A percentile compares a stretch with the other conserved stretches of the same genome.
phyloP scores from a whole-genome alignment of 2,329 filamentous ascomycete genomes.

The Shiraia bambusicola region DNA sequence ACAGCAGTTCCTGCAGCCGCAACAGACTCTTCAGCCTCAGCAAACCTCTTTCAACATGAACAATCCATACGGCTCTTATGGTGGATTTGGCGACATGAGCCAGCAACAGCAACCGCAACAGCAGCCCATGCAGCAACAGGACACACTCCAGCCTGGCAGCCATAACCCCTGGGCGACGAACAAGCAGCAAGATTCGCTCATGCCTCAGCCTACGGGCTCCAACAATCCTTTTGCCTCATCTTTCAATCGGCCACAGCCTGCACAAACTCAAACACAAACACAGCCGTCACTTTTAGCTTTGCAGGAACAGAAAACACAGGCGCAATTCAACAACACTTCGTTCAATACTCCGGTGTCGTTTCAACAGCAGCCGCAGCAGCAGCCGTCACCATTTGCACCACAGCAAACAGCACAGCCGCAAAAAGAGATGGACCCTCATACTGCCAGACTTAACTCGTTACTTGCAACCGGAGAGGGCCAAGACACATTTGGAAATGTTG shows the following conservation, averaged over 20 bases:
- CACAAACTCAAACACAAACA: slow-evolving; percentile 56
- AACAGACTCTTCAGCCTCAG: slow-evolving; percentile 56
- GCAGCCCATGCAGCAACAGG: slow-evolving; percentile 57
- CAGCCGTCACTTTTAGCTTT: slow-evolving; percentile 74
- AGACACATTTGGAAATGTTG: slow-evolving; percentile 97
- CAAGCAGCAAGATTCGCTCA: slow-evolving; percentile 66
- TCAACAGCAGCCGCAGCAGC: slow-evolving; percentile 31
- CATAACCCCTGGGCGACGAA: slow-evolving; percentile 86
- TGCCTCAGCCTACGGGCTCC: slow-evolving; percentile 86
- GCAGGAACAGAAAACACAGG: slow-evolving; percentile 80
- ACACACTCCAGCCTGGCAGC: slow-evolving; percentile 71
- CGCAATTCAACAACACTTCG: slow-evolving; percentile 58
- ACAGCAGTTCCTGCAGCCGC: slow-evolving; percentile 37
- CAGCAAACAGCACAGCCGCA: slow-evolving; percentile 25
- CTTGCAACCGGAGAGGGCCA: slow-evolving; percentile 86
- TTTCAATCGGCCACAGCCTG: slow-evolving; percentile 61
- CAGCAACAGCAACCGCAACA: slow-evolving; percentile 41
- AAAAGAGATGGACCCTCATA: slow-evolving; percentile 57
- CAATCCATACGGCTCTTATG: slow-evolving; percentile 43
- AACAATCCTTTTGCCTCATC: slow-evolving; percentile 93
- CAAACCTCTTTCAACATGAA: slow-evolving; percentile 58
- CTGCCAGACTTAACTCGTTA: slow-evolving; percentile 79
- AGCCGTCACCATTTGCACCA: slow-evolving; percentile 37
- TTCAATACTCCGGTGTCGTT: slow-evolving; percentile 52
- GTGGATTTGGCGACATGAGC: slow-evolving; percentile 36